Base-by-base conservation (phyloP, 2,329 filamentous ascomycete genomes). In the Drechslerella dactyloides region DNA sequence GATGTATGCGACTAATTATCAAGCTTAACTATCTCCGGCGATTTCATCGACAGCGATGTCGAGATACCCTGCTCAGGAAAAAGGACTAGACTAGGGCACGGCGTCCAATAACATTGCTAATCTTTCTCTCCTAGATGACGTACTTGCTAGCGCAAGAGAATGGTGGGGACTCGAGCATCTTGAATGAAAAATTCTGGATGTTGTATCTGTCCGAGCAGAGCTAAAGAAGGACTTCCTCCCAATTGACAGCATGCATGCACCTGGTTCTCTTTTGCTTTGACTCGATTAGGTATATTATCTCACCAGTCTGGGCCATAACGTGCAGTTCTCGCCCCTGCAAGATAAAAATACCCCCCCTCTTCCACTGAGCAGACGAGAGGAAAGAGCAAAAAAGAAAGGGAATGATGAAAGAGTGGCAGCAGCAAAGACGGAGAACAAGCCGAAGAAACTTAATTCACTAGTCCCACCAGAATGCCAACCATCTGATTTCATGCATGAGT, bases 11-110 rank as follows among this genome's bases (percentile, higher is more conserved):
- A 72, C 68, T 72, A 72, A 65, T 35, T 61, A 72, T 56, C 24
- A 61, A 65, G 60, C 60, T 63, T 72, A 72, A 59, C 68, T 55
- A 72, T 72, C 37, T 72, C 68, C 68, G 68, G 68, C 68, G 68
- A 65, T 65, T 60, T 60, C 54, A 72, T 64, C 52, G 52, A 65
- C 55, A 60, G 30, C 35, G 55, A 72, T 65, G 24, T 72, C 53
- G 55, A 59, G 44, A 40, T 70, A 56, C 59, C 60, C 60, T 64
- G 68, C 33, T 44, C 60, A 51, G 23, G 24, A 53, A 60, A 33
- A 46, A 65, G 50, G 46, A 55, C 56, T 65, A 65, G 68, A 65
- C 61, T 50, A 72, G 60, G 61, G 61, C 61, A 52, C 60, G 52
- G 33, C 42, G 58, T 72, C 61, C 55, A 72, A 65, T 72, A 54